Evolutionary conservation across 208 protist genomes (phyloP).

Genomic region (Naegleria gruberi): DNA sequence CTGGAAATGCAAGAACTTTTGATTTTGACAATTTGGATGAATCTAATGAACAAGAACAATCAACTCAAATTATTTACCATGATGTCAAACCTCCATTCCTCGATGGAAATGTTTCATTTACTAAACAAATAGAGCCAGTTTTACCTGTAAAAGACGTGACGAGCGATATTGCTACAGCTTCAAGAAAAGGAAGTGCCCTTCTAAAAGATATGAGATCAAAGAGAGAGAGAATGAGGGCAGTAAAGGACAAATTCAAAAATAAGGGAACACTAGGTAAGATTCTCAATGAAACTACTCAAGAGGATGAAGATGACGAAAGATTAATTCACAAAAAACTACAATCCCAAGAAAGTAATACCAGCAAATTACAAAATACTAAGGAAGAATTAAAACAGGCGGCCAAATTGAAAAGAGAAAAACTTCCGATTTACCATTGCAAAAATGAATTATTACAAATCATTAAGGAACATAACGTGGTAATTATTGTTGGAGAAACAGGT

Average conservation of each 20-base stretch:
- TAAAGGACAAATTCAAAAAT: slow-evolving; percentile 38
- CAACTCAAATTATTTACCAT: slow-evolving; percentile 61
- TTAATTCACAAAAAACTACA: background rate
- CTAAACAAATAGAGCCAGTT: slow-evolving; percentile 49
- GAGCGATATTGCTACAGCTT: slow-evolving; percentile 61
- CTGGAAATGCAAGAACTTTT: slow-evolving; percentile 32
- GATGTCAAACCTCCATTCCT: slow-evolving; percentile 75
- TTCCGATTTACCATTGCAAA: slow-evolving; percentile 38
- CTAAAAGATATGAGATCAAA: slow-evolving; percentile 57
- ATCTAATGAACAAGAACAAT: slow-evolving; percentile 45
- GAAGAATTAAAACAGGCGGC: slow-evolving; percentile 32
- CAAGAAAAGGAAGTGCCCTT: slow-evolving; percentile 60
- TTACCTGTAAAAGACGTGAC: slow-evolving; percentile 67
- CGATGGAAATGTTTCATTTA: slow-evolving; percentile 55
- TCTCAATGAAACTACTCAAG: slow-evolving; percentile 37
- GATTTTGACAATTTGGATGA: slow-evolving; percentile 38
- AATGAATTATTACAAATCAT: slow-evolving; percentile 29
- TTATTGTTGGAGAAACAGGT: slow-evolving; percentile 69
- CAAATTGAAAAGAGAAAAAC: slow-evolving; percentile 35
- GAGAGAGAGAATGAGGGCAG: slow-evolving; percentile 37
- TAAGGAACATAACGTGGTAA: slow-evolving; percentile 26
- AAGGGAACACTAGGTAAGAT: slow-evolving; percentile 51
- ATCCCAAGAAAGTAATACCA: slow-evolving; percentile 28
- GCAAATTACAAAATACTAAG: slow-evolving; percentile 21
- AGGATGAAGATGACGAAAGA: slow-evolving; percentile 22